Conservation (phyloP, 768 basidiomycete genomes). For the Clitopilus hobsonii region DNA sequence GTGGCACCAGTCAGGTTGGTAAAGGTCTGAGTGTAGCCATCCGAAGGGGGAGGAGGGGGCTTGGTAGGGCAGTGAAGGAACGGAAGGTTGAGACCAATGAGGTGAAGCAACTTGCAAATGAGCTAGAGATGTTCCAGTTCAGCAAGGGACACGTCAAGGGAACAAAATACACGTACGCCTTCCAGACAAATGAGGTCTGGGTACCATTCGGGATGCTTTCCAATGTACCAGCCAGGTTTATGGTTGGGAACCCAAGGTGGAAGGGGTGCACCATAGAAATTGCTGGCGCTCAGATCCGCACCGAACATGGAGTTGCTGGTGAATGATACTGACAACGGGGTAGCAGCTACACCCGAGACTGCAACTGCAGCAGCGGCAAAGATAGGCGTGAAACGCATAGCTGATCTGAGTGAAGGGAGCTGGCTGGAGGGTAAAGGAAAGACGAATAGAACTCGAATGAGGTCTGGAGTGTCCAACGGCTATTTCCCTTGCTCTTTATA, state of each 20-base stretch:
- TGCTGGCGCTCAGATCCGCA: constrained; percentile 23
- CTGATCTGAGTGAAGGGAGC: background rate
- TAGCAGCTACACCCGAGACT: constrained; percentile 15
- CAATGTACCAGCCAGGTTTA: constrained; percentile 41
- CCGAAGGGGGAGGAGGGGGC: constrained; percentile 14
- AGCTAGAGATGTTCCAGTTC: constrained; percentile 18
- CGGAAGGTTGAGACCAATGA: constrained; percentile 3
- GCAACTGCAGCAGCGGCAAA: constrained; percentile 18
- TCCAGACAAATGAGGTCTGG: constrained; percentile 24
- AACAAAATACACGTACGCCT: constrained; percentile 18
- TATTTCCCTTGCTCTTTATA: background rate
- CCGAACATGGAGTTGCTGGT: constrained; percentile 14
- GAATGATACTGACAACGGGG: constrained; percentile 11
- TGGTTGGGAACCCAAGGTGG: constrained; percentile 28
- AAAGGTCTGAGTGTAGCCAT: constrained; percentile 36
- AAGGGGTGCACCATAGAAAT: constrained; percentile 32
- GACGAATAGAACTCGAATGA: background rate
- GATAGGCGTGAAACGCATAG: constrained; percentile 27
- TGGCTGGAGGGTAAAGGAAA: background rate
- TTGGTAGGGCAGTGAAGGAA: constrained; percentile 34
- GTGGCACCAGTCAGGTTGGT: constrained; percentile 36
- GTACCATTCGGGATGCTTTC: constrained; percentile 21
- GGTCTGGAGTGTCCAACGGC: background rate
- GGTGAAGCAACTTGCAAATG: constrained; percentile 31
- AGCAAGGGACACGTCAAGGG: background rate